These are phyloP conservation scores for Ganoderma resinaceum DNA, from an alignment of 1,284 basidiomycete species.

Conservation along the genomic window DNA sequence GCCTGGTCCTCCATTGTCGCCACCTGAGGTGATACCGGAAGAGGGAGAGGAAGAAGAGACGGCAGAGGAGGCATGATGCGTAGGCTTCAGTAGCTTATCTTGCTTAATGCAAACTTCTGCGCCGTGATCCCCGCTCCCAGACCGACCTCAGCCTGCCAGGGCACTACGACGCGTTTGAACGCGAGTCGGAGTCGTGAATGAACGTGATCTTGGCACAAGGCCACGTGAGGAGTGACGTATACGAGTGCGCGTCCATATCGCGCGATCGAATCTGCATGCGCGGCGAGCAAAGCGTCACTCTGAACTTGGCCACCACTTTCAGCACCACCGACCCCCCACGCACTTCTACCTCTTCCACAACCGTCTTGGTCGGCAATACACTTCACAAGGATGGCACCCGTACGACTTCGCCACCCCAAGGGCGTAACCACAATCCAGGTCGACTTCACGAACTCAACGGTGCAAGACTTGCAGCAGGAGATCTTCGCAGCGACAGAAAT, in stretches of 20 bases:
- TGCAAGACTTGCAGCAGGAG: slow-evolving; percentile 76
- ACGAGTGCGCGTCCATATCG: slow-evolving; percentile 17
- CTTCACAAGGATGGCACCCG: slow-evolving; percentile 55
- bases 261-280: slow-evolving; percentile 18
- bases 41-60: slow-evolving; percentile 2
- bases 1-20: neutral
- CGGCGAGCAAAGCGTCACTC: neutral
- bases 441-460: slow-evolving; percentile 65
- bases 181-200: slow-evolving; percentile 14
- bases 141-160: neutral
- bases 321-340: neutral
- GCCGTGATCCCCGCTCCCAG: neutral
- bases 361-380: no score
- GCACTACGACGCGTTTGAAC: neutral
- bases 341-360: neutral
- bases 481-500: slow-evolving; percentile 76
- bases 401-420: slow-evolving; percentile 82
- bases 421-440: slow-evolving; percentile 83
- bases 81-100: neutral
- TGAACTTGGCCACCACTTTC: neutral
- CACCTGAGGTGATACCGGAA: neutral
- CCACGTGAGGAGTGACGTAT: slow-evolving; percentile 22
- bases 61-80: slow-evolving; percentile 8
- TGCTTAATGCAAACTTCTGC: slow-evolving; percentile 2
- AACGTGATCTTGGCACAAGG: slow-evolving; percentile 15